phyloP scores from a whole-genome alignment of 495 filamentous ascomycete species.

The Staphylotrichum longicolle region DNA sequence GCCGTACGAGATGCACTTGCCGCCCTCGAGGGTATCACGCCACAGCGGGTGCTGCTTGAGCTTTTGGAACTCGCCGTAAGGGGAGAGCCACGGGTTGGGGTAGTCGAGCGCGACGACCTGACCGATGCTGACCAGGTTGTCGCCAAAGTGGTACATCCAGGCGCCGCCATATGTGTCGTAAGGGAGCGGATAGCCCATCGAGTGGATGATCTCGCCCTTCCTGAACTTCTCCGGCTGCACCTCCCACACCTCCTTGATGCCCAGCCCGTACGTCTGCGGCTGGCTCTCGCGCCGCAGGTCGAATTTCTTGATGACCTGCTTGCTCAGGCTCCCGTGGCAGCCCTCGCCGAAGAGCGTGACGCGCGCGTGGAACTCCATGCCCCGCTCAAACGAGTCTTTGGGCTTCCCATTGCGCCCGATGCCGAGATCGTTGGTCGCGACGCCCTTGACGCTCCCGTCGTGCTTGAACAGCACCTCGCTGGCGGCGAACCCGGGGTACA shows the following conservation, averaged over 20 bases:
- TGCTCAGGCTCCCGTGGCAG: slow-evolving; percentile 93
- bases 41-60: slow-evolving; percentile 96
- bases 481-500: slow-evolving; percentile 94
- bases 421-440: slow-evolving; percentile 94
- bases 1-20: slow-evolving; percentile 96
- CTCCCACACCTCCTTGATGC: slow-evolving; percentile 97
- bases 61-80: slow-evolving; percentile 97
- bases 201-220: slow-evolving; percentile 81
- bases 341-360: slow-evolving; percentile 94
- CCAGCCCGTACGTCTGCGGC: slow-evolving; percentile 91
- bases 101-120: slow-evolving; percentile 95
- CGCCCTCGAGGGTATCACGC: slow-evolving; percentile 76
- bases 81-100: slow-evolving; percentile 92
- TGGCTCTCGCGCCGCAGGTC: slow-evolving; percentile 86
- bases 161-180: slow-evolving; percentile 90
- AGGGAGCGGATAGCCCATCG: slow-evolving; percentile 90
- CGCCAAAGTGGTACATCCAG: slow-evolving; percentile 99
- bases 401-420: slow-evolving; percentile 76
- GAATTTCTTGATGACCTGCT: slow-evolving; percentile 93
- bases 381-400: slow-evolving; percentile 89
- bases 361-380: slow-evolving; percentile 97
- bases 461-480: slow-evolving; percentile 83
- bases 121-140: slow-evolving; percentile 92
- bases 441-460: slow-evolving; percentile 87
- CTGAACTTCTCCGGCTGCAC: slow-evolving; percentile 89